phyloP scores from a whole-genome alignment of 495 filamentous ascomycete genomes.

The Parathielavia hyrcaniae region DNA sequence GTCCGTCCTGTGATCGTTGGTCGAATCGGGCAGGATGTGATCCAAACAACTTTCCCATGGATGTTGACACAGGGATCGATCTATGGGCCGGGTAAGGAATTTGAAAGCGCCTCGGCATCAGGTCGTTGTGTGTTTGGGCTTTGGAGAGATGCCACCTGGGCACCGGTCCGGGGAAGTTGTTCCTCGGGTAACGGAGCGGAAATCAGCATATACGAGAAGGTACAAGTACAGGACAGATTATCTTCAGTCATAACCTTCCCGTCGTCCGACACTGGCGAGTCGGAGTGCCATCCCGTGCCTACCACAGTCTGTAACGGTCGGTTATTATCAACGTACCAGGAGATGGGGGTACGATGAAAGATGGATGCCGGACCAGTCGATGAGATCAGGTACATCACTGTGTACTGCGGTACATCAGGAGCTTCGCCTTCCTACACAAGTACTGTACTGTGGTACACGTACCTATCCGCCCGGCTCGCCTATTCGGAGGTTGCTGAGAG shows the following conservation, averaged over 20 bases:
- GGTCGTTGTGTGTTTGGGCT: background rate
- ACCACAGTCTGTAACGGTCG: conserved; percentile 3
- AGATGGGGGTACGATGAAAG: background rate
- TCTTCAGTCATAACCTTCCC: background rate
- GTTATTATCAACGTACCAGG: too few relatives aligned
- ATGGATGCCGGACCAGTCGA: background rate
- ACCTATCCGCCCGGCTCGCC: background rate
- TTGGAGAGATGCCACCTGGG: background rate
- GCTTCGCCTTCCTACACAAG: too few relatives aligned
- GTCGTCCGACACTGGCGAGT: background rate
- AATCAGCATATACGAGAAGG: background rate
- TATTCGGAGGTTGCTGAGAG: background rate
- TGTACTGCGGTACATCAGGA: too few relatives aligned
- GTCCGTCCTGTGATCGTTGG: too few relatives aligned
- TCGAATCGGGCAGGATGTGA: background rate
- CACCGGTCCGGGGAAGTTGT: background rate
- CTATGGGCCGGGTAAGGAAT: conserved; percentile 12
- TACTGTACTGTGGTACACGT: too few relatives aligned
- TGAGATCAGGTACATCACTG: too few relatives aligned
- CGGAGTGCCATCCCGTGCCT: background rate
- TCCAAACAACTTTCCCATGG: background rate
- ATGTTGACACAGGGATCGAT: background rate
- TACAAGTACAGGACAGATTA: background rate
- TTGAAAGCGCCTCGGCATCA: background rate
- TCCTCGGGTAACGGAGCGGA: background rate